Conservation (phyloP, 2,329 filamentous ascomycete genomes). For the Fusarium vanettenii region DNA sequence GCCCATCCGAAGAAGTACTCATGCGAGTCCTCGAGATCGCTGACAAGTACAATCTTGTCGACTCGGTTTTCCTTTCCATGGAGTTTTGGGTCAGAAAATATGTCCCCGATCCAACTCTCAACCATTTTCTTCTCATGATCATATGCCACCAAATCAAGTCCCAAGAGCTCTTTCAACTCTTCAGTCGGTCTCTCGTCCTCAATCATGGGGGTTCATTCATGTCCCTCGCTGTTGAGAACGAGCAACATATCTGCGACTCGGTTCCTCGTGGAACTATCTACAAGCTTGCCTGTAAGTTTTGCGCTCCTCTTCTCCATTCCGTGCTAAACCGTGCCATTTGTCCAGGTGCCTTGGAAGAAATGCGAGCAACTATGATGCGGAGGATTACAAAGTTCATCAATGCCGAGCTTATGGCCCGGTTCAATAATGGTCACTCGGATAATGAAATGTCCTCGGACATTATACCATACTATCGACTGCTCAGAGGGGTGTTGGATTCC, state of each 20-base stretch:
- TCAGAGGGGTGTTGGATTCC: not conserved
- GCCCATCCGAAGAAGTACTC: not conserved
- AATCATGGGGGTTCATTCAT: not conserved
- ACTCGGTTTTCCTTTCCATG: conserved; percentile 1
- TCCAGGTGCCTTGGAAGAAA: not conserved
- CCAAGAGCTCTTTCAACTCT: not conserved
- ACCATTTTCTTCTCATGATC: not conserved
- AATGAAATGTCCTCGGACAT: not conserved
- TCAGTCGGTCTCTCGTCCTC: not conserved
- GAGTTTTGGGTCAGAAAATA: not conserved
- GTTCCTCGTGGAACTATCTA: not conserved
- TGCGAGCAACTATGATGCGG: not conserved
- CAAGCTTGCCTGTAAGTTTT: not conserved
- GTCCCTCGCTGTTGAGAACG: not conserved
- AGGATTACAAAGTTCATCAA: not conserved
- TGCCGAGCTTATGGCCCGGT: not conserved
- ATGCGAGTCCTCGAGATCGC: not conserved
- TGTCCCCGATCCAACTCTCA: not conserved
- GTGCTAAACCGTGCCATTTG: not conserved
- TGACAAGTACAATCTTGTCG: conserved; percentile 13
- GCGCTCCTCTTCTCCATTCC: not conserved
- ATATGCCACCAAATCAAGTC: not conserved
- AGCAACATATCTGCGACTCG: not conserved
- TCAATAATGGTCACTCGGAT: not conserved
- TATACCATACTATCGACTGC: not conserved